These are phyloP conservation scores for Taxillus chinensis DNA, from an alignment of 164 flowering plant species.

Conservation along the genomic window DNA sequence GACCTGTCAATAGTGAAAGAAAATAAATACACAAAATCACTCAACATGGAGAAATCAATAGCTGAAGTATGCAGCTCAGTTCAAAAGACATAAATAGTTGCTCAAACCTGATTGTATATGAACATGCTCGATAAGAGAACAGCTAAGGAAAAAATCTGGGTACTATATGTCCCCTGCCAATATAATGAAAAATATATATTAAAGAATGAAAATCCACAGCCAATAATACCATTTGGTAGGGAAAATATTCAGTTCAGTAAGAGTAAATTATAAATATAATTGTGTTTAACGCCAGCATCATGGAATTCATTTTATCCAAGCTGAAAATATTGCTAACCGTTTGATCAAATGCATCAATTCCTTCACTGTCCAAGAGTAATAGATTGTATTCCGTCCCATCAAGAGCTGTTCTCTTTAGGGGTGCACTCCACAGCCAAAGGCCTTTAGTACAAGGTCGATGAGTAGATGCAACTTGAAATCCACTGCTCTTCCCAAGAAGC, in stretches of 20 bases:
- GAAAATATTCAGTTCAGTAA: neutral
- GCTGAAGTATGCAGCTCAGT: neutral
- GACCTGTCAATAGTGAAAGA: neutral
- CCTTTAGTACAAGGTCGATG: slow-evolving; percentile 98
- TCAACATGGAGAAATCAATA: neutral
- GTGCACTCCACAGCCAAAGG: slow-evolving; percentile 99
- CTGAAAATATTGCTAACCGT: slow-evolving; percentile 45
- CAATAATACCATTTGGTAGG: slow-evolving; percentile 2
- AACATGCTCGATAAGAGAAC: slow-evolving; percentile 96
- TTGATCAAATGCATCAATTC: slow-evolving; percentile 99
- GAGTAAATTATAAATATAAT: neutral
- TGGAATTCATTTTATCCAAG: too few species aligned
- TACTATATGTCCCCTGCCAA: slow-evolving; percentile 93
- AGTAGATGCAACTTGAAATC: slow-evolving; percentile 97
- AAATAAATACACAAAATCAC: neutral
- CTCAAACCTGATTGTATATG: slow-evolving; percentile 85
- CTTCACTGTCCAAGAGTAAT: slow-evolving; percentile 87
- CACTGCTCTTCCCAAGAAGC: slow-evolving; percentile 97
- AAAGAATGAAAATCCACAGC: neutral
- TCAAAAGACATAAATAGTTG: neutral
- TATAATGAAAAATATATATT: neutral
- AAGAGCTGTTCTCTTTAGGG: slow-evolving; percentile 78
- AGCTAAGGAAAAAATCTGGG: slow-evolving; percentile 94
- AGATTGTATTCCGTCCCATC: slow-evolving; percentile 97
- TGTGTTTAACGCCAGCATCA: neutral